Percentiles rank a stretch among this genome's conserved stretches.
Evolutionary conservation across 345 rosid species (phyloP).

Genomic region (Corchorus olitorius): DNA sequence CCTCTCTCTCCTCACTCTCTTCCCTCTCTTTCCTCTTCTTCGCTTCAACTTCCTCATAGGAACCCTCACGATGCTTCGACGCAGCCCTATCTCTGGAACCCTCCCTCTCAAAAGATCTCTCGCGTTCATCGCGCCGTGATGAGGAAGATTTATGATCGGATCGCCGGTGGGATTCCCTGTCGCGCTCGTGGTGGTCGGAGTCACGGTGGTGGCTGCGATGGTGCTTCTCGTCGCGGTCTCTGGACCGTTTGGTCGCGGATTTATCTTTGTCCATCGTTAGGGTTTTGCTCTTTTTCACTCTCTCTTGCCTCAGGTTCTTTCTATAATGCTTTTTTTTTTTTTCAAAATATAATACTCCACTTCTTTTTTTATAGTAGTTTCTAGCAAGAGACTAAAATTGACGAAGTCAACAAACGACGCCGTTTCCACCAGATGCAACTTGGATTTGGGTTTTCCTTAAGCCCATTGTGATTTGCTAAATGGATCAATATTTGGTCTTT

Average conservation of each 20-base stretch:
- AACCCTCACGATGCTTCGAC: conserved; percentile 37
- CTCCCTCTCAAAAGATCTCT: conserved; percentile 34
- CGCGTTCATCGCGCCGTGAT: conserved; percentile 43
- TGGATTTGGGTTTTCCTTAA: neutral
- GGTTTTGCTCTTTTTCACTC: neutral
- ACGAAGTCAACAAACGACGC: neutral
- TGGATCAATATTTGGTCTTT: neutral
- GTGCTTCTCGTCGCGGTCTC: conserved; percentile 51
- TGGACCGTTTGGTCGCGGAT: conserved; percentile 45
- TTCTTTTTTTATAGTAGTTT: neutral
- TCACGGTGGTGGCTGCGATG: conserved; percentile 53
- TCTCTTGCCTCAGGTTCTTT: neutral
- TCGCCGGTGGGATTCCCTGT: conserved; percentile 52
- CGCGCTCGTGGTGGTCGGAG: conserved; percentile 39
- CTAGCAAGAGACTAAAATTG: neutral
- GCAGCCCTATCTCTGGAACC: conserved; percentile 34
- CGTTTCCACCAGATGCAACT: neutral
- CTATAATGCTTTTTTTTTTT: no score
- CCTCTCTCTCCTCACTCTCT: conserved; percentile 40
- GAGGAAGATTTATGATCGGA: conserved; percentile 52
- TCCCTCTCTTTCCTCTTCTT: conserved; percentile 44
- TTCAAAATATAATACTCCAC: no score
- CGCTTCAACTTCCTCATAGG: conserved; percentile 42
- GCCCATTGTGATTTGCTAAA: neutral
- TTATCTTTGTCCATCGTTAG: conserved; percentile 56